These are phyloP conservation scores for Penicillium soppii DNA, from an alignment of 495 filamentous ascomycete species.

Conservation along the genomic window DNA sequence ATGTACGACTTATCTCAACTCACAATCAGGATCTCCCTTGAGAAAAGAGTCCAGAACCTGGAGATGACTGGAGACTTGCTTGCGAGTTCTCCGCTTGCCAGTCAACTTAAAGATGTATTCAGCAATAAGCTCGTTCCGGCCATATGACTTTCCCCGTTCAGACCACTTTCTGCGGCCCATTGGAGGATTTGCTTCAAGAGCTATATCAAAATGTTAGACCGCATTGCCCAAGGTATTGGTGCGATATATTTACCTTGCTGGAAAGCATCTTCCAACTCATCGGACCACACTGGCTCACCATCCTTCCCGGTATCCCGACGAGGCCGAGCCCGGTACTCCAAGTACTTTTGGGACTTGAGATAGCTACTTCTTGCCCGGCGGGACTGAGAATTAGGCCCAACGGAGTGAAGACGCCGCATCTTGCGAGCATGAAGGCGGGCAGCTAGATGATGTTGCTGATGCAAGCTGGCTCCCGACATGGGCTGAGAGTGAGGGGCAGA, in stretches of 20 bases:
- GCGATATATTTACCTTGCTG: constrained; percentile 67
- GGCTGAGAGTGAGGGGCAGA: constrained; percentile 32
- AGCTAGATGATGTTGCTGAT: constrained; percentile 26
- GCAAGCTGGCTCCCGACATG: constrained; percentile 26
- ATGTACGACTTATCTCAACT: constrained; percentile 10
- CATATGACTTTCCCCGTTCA: constrained; percentile 68
- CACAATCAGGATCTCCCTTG: constrained; percentile 56
- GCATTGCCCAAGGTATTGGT: background rate
- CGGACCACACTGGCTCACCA: constrained; percentile 73
- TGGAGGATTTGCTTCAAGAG: constrained; percentile 73
- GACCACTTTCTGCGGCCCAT: constrained; percentile 81
- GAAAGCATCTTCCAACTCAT: constrained; percentile 82
- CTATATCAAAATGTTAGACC: constrained; percentile 43
- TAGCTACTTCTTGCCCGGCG: constrained; percentile 39
- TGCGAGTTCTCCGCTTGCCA: constrained; percentile 65
- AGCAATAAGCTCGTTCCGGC: constrained; percentile 89
- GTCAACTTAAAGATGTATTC: constrained; percentile 74
- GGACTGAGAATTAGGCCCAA: constrained; percentile 29
- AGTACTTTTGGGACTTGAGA: constrained; percentile 49
- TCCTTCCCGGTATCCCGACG: constrained; percentile 53
- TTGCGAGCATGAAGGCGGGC: constrained; percentile 39
- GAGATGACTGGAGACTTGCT: constrained; percentile 95
- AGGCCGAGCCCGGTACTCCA: constrained; percentile 69
- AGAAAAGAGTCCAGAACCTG: constrained; percentile 91
- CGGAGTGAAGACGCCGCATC: constrained; percentile 40